Evolutionary conservation across 768 basidiomycete genomes (phyloP).

Genomic region (Tulasnella sp.): DNA sequence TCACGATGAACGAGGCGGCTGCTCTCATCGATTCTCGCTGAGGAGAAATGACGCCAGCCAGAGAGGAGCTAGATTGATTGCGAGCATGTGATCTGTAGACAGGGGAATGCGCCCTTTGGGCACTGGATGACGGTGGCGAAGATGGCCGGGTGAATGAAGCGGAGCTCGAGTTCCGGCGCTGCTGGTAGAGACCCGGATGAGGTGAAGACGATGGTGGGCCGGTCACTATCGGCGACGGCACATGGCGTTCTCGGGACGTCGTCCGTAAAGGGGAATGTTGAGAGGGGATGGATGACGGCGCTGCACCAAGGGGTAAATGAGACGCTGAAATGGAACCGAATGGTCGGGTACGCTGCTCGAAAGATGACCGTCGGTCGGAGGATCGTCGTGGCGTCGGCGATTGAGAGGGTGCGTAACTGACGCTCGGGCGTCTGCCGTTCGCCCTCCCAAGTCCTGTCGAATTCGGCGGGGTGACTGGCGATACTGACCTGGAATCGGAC

Average conservation of each 20-base stretch:
- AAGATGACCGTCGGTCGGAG: constrained; percentile 2
- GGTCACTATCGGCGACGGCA: neutral
- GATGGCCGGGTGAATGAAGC: constrained; percentile 21
- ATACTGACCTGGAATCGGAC: neutral
- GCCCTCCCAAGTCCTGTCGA: neutral
- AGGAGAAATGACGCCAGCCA: constrained; percentile 33
- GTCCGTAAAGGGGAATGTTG: neutral
- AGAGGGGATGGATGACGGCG: neutral
- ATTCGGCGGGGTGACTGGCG: neutral
- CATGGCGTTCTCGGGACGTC: constrained; percentile 1
- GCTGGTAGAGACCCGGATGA: neutral
- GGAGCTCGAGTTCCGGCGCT: constrained; percentile 8
- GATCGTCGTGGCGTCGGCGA: constrained; percentile 4
- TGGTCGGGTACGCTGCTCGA: constrained; percentile 1
- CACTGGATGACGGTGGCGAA: constrained; percentile 34
- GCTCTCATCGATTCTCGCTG: constrained; percentile 56
- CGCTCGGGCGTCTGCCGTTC: neutral
- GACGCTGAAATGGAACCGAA: constrained; percentile 11
- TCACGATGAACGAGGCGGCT: constrained; percentile 53
- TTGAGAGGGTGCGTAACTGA: neutral
- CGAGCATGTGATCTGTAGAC: constrained; percentile 45
- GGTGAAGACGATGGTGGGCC: neutral
- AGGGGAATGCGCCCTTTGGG: constrained; percentile 24
- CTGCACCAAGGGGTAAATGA: constrained; percentile 10
- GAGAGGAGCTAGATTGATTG: constrained; percentile 27